Conservation (phyloP, 2,329 filamentous ascomycete genomes). For the Phymatotrichopsis omnivora region DNA sequence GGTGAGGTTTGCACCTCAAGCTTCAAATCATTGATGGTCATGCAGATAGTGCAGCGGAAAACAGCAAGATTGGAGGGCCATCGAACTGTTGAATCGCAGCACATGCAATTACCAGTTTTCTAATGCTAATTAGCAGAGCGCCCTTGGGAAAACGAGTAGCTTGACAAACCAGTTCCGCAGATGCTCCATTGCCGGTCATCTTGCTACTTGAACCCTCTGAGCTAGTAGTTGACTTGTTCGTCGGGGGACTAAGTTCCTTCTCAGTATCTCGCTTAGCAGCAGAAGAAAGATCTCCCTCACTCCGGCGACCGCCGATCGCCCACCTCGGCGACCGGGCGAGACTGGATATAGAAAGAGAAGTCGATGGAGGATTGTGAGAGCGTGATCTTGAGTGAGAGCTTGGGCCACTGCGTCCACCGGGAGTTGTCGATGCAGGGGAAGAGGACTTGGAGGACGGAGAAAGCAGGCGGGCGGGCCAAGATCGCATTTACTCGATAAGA, state of each 20-base stretch:
- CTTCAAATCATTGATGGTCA: slow-evolving; percentile 72
- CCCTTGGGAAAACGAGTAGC: background rate
- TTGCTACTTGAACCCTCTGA: background rate
- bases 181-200: background rate
- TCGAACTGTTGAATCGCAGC: slow-evolving; percentile 67
- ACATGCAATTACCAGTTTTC: slow-evolving; percentile 66
- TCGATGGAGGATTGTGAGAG: slow-evolving; percentile 13
- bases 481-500: slow-evolving; percentile 22
- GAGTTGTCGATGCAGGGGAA: background rate
- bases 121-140: slow-evolving; percentile 1
- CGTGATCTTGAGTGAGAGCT: slow-evolving; percentile 16
- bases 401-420: slow-evolving; percentile 7
- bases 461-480: slow-evolving; percentile 19
- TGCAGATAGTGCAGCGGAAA: slow-evolving; percentile 74
- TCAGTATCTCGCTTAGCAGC: slow-evolving; percentile 13
- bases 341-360: background rate
- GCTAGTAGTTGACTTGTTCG: background rate
- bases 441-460: background rate
- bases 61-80: slow-evolving; percentile 65
- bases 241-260: slow-evolving; percentile 3
- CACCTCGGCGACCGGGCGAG: slow-evolving; percentile 1
- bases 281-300: slow-evolving; percentile 19
- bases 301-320: slow-evolving; percentile 8
- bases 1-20: slow-evolving; percentile 32
- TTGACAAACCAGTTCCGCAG: background rate